A percentile compares a stretch with the other conserved stretches of the same genome.
Evolutionary conservation across 768 basidiomycete species (phyloP).

Genomic region (Termitomyces sp.): DNA sequence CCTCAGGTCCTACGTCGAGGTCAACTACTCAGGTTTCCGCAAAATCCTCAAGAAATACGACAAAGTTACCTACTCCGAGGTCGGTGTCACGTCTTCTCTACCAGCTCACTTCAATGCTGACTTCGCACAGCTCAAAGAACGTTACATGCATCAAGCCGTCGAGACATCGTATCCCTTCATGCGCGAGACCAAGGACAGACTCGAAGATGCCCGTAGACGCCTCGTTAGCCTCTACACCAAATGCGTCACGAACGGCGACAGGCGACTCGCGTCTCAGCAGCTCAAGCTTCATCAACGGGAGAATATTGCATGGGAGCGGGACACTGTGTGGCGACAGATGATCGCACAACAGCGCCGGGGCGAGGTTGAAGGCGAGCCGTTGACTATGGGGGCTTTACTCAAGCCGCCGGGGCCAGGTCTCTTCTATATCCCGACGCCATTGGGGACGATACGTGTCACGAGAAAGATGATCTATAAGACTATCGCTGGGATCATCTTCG

Average conservation of each 20-base stretch:
- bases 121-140: constrained; percentile 59
- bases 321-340: constrained; percentile 98
- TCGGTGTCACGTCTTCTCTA: constrained; percentile 16
- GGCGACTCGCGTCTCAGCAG: constrained; percentile 67
- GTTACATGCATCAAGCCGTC: constrained; percentile 70
- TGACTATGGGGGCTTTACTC: constrained; percentile 40
- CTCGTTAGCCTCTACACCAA: constrained; percentile 78
- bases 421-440: constrained; percentile 57
- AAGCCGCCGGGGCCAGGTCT: constrained; percentile 42
- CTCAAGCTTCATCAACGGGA: constrained; percentile 86
- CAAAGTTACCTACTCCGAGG: constrained; percentile 81
- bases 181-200: constrained; percentile 52
- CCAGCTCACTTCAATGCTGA: background rate
- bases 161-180: constrained; percentile 69
- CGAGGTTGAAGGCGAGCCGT: constrained; percentile 30
- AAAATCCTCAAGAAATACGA: constrained; percentile 99
- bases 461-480: constrained; percentile 55
- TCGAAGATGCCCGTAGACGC: constrained; percentile 53
- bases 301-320: constrained; percentile 94
- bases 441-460: constrained; percentile 65
- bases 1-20: constrained; percentile 82
- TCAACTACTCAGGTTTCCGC: constrained; percentile 91
- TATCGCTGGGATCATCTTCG: constrained; percentile 55
- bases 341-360: constrained; percentile 78
- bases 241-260: constrained; percentile 77